Base-by-base conservation (phyloP, 306 rosid species). In the Castanea sativa region DNA sequence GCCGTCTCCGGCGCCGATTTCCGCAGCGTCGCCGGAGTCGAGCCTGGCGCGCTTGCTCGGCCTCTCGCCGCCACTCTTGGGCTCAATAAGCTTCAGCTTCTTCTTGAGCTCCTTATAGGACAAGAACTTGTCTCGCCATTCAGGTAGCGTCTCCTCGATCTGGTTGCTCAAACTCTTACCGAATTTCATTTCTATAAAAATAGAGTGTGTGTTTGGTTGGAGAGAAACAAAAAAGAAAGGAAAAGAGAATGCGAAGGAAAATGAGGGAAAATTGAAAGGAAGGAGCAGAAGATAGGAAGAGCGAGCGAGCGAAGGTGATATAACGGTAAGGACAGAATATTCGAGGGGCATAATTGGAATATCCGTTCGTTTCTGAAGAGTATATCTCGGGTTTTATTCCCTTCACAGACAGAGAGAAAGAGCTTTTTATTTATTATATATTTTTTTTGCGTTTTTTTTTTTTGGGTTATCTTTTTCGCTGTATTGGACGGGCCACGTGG, bases 91-190 rank as follows among this genome's bases (percentile, higher is more conserved):
- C 87, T 96, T 96, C 79, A 96, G 78, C 81, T 84, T 86, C 92
- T 90, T 93, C 93, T 96, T 96, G 73, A 96, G 87, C 21, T 96
- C 98, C 86, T 96, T 96, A 83, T 96, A 96, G 64, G 97, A 91
- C 58, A 96, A 83, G 81, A 96, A 96, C 85, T 96, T 92, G 84
- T 94, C 98, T 49, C 97, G 94, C 98, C 98, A 94, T 85, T 94
- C 94, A 12, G 98, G 97, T 21, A 92, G 68, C 27, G 98, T 90
- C 84, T 92, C 93, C 69, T 92, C 98, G 86, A 94, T 94, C 91
- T 94, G 98, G 81, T 60, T 87, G 76, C 96, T 90, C 8, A 94
- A 87, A 77, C 98, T 94, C 87, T 94, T 94, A 6, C 98, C 98
- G 85, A 94, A 94, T 85, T 94, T 94, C 98, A 94, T 94, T 69